phyloP scores from a whole-genome alignment of 768 basidiomycete species.

The Flagelloscypha sp. region DNA sequence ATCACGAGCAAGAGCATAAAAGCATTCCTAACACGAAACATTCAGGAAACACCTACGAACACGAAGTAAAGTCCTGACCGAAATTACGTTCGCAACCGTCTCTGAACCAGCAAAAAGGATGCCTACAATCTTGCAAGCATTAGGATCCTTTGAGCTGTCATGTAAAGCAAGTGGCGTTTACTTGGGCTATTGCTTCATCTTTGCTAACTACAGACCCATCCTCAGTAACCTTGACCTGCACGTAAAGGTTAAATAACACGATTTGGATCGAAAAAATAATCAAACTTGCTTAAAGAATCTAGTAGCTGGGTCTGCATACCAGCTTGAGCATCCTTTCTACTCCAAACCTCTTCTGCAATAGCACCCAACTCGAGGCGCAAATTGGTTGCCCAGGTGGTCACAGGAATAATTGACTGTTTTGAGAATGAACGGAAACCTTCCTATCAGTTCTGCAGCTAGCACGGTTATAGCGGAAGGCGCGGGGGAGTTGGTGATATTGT shows the following conservation, averaged over 20 bases:
- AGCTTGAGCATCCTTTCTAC: not conserved
- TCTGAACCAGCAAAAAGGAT: conserved; percentile 9
- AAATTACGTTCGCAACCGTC: conserved; percentile 6
- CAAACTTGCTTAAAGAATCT: conserved; percentile 1
- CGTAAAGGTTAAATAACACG: not conserved
- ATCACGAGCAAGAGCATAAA: conserved; percentile 6
- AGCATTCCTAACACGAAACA: not conserved
- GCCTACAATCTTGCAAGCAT: conserved; percentile 2
- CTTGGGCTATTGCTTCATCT: conserved; percentile 8
- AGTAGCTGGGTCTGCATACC: conserved; percentile 9
- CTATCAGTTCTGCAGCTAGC: not conserved
- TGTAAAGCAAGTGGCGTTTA: not conserved
- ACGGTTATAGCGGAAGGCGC: not conserved
- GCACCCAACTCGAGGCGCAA: conserved; percentile 6
- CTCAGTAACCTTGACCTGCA: no score
- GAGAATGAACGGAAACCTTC: conserved; percentile 6
- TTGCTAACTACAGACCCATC: not conserved
- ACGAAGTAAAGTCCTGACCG: not conserved
- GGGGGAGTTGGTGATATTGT: conserved; percentile 9
- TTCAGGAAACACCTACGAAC: not conserved
- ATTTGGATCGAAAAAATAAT: not conserved
- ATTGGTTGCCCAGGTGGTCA: conserved; percentile 4
- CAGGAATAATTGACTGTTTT: conserved; percentile 5
- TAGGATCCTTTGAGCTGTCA: not conserved
- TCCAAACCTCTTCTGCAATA: conserved; percentile 9